These are phyloP conservation scores for Paratrimastix pyriformis DNA, from an alignment of 78 protist genomes.

Conservation along the genomic window DNA sequence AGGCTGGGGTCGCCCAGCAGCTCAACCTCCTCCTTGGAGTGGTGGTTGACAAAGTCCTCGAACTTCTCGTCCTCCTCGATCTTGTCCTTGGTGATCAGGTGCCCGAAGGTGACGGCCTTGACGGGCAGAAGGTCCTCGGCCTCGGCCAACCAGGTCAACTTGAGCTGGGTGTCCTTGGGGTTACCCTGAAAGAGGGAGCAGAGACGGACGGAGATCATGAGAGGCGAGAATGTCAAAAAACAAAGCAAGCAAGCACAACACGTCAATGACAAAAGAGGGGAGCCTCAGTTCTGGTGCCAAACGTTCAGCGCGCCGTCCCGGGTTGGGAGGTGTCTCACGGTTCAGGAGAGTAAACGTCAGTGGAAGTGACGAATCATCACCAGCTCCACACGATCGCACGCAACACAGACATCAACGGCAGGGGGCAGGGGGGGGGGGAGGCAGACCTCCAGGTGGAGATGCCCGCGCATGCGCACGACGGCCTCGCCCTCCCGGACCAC, in stretches of 20 bases:
- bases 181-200: constrained; percentile 36
- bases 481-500: not conserved
- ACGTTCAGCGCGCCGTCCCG: not conserved
- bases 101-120: constrained; percentile 49
- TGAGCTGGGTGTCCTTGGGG: constrained; percentile 69
- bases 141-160: constrained; percentile 79
- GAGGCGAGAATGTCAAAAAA: no score
- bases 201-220: not conserved
- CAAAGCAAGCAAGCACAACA: no score
- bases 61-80: constrained; percentile 62
- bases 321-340: not conserved
- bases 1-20: constrained; percentile 1
- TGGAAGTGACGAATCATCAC: not conserved
- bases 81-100: constrained; percentile 57
- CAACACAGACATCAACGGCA: not conserved
- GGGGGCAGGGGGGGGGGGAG: not conserved
- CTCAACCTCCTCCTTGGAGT: constrained; percentile 26
- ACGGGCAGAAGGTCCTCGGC: constrained; percentile 19
- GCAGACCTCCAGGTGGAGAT: constrained; percentile 16
- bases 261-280: not conserved
- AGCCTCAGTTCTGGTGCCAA: not conserved
- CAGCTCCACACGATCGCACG: not conserved
- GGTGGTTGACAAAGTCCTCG: constrained; percentile 28
- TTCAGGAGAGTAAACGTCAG: not conserved
- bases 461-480: constrained; percentile 25